Evolutionary conservation across 2,329 filamentous ascomycete genomes (phyloP).

Genomic region (Bimuria novae-zelandiae): DNA sequence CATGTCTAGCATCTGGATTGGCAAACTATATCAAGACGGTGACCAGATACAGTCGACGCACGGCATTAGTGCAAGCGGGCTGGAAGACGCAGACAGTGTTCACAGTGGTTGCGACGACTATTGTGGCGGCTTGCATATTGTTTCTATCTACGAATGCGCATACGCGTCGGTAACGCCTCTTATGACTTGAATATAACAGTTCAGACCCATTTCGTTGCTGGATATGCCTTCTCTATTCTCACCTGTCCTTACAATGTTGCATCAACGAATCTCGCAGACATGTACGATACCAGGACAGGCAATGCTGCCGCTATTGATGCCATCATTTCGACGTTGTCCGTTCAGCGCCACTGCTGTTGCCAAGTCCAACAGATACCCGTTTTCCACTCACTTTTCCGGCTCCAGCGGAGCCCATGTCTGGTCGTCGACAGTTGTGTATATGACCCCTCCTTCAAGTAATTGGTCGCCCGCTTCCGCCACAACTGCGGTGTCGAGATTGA

Average conservation of each 20-base stretch:
- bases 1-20: conserved; percentile 77
- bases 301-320: no score
- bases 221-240: background rate
- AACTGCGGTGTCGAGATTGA: conserved; percentile 69
- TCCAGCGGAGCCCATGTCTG: conserved; percentile 88
- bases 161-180: conserved; percentile 16
- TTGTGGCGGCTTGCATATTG: conserved; percentile 48
- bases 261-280: no score
- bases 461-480: conserved; percentile 82
- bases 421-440: conserved; percentile 92
- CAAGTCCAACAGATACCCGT: no score
- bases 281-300: no score
- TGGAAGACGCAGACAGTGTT: conserved; percentile 86
- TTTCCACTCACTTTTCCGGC: conserved; percentile 35
- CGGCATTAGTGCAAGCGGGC: conserved; percentile 87
- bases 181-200: background rate
- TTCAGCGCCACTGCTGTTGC: no score
- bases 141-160: conserved; percentile 48
- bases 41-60: conserved; percentile 76
- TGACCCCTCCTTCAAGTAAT: conserved; percentile 71
- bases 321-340: no score
- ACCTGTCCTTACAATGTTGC: no score
- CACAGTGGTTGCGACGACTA: conserved; percentile 46
- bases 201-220: background rate
- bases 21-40: conserved; percentile 86